Evolutionary conservation across 495 filamentous ascomycete genomes (phyloP).

Genomic region (Penicillium maclennaniae): DNA sequence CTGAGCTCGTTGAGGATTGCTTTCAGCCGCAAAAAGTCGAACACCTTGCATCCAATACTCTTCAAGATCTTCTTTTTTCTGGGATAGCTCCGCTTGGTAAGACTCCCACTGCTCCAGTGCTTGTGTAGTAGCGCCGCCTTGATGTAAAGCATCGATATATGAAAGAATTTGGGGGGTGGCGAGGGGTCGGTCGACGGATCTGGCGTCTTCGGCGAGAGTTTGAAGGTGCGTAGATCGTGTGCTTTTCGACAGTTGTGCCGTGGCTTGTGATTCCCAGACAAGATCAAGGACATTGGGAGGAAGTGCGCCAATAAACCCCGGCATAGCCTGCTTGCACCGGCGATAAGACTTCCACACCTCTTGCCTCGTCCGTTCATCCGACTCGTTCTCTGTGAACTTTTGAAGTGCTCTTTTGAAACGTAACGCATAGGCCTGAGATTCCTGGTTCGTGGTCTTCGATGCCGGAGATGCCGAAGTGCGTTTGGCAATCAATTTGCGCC

Average conservation of each 20-base stretch:
- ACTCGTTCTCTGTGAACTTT: slow-evolving; percentile 18
- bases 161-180: slow-evolving; percentile 55
- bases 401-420: slow-evolving; percentile 33
- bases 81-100: slow-evolving; percentile 48
- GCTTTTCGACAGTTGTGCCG: slow-evolving; percentile 37
- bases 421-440: slow-evolving; percentile 30
- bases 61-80: slow-evolving; percentile 47
- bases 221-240: slow-evolving; percentile 56
- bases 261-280: slow-evolving; percentile 45
- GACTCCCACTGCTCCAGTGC: slow-evolving; percentile 66
- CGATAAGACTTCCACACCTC: slow-evolving; percentile 46
- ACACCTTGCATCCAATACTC: slow-evolving; percentile 68
- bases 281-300: slow-evolving; percentile 33
- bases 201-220: slow-evolving; percentile 58
- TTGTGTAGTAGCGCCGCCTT: slow-evolving; percentile 52
- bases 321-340: slow-evolving; percentile 39
- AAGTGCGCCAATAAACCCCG: slow-evolving; percentile 34
- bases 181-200: slow-evolving; percentile 49
- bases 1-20: slow-evolving; percentile 60
- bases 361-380: slow-evolving; percentile 27
- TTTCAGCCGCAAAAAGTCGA: slow-evolving; percentile 57
- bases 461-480: slow-evolving; percentile 25
- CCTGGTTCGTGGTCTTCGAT: slow-evolving; percentile 16
- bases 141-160: slow-evolving; percentile 61
- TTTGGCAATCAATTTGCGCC: slow-evolving; percentile 16